Base-by-base conservation (phyloP, 2,329 filamentous ascomycete genomes). In the Phyllosticta paracitricarpa region DNA sequence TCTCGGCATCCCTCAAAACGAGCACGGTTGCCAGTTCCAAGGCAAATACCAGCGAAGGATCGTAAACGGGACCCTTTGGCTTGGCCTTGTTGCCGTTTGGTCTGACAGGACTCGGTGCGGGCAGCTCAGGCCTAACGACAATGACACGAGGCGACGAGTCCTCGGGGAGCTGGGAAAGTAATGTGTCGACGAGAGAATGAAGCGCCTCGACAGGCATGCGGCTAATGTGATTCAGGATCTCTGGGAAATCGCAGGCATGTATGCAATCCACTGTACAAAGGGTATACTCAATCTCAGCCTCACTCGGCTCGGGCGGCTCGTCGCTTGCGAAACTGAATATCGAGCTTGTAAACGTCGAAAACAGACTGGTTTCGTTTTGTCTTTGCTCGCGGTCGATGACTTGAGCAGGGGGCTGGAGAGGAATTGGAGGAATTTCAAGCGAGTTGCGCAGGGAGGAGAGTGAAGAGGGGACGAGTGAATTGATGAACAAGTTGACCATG, bases 261-360 rank as follows among this genome's bases (percentile, higher is more conserved):
- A 99, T 86, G 69, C 93, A 99, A 72, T 97, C 94, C 2, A 97
- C 89, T 0, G 94, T 93, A 71, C 89, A 94, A 9, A 99, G 79
- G 0, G 94, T 97, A 71, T 94, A 96, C 69, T 99, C 94, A 30
- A 99, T 81, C 72, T 99, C 94, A 71, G 97, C 93, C 65, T 97
- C 91, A 1, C 94, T 97, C 2, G 94, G 94, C 76, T 99, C 94
- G 0, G 94, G 94, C 12, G 94, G 94, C 70, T 99, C 94, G 73
- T 97, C 94, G 10, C 94, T 95, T 52, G 95, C 94, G 72, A 99
- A 97, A 73, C 93, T 97, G n/a, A 92, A 96, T 33, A 99, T 91
- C 69, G 97, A 99, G 4, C 89, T 96, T 0, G 93, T 95, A 68
- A 99, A 90, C 0, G 93, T 91, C 3, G 92, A 96, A 72, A 99